phyloP scores from a whole-genome alignment of 306 rosid species.

The Vigna angularis region DNA sequence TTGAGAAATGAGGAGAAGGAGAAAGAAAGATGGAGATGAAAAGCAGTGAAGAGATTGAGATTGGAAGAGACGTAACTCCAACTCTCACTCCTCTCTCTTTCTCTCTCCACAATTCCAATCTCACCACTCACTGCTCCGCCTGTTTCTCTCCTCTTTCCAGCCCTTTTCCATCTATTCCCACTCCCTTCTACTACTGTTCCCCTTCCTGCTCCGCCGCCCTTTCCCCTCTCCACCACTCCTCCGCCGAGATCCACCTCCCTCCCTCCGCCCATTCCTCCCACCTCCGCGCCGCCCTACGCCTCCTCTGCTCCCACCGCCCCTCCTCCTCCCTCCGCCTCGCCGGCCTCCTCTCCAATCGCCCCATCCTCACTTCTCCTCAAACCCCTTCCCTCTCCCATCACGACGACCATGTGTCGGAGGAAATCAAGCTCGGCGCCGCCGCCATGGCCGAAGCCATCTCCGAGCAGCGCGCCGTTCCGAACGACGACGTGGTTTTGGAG shows the following conservation, averaged over 20 bases:
- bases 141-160: slow-evolving; percentile 61
- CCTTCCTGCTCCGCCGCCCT: slow-evolving; percentile 53
- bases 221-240: slow-evolving; percentile 47
- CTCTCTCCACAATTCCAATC: slow-evolving; percentile 63
- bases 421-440: slow-evolving; percentile 50
- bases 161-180: neutral
- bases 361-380: slow-evolving; percentile 36
- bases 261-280: slow-evolving; percentile 51
- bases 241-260: slow-evolving; percentile 54
- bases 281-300: slow-evolving; percentile 74
- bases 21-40: slow-evolving; percentile 58
- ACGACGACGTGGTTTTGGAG: slow-evolving; percentile 51
- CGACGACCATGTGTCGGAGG: slow-evolving; percentile 17
- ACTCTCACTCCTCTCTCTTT: slow-evolving; percentile 56
- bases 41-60: slow-evolving; percentile 53
- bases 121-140: slow-evolving; percentile 64
- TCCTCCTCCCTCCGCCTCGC: slow-evolving; percentile 49
- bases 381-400: neutral
- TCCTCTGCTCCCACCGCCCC: slow-evolving; percentile 52
- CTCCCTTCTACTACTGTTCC: slow-evolving; percentile 51
- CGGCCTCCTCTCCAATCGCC: slow-evolving; percentile 62
- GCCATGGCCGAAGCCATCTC: slow-evolving; percentile 57
- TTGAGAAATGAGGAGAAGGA: no score
- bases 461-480: neutral
- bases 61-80: slow-evolving; percentile 61